phyloP scores from a whole-genome alignment of 2,329 filamentous ascomycete genomes.

The Pseudodiploospora longispora region DNA sequence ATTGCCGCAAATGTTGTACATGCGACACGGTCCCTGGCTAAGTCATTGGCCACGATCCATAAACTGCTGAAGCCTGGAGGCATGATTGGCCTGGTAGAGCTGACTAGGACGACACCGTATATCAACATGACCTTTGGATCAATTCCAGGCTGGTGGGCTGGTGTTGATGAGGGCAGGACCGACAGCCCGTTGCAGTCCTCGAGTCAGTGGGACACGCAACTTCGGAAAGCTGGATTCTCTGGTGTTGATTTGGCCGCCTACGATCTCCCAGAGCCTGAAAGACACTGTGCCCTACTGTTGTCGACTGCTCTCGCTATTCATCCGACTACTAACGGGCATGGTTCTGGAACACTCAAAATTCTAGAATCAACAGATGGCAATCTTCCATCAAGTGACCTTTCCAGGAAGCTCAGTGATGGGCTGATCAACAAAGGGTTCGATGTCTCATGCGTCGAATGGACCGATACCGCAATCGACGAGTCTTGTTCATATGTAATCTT shows the following conservation, averaged over 20 bases:
- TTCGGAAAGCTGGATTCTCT: conserved; percentile 6
- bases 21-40: conserved; percentile 18
- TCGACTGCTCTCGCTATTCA: background rate
- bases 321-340: too few species aligned
- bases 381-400: too few species aligned
- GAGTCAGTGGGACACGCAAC: background rate
- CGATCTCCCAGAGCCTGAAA: conserved; percentile 2
- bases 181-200: conserved; percentile 3
- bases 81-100: conserved; percentile 22
- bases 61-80: conserved; percentile 23
- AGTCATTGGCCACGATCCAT: conserved; percentile 16
- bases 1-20: conserved; percentile 24
- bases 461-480: too few species aligned
- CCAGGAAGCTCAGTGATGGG: too few species aligned
- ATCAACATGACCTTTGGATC: conserved; percentile 4
- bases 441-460: too few species aligned
- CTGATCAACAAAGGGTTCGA: too few species aligned
- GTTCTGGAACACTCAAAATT: too few species aligned
- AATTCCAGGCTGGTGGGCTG: conserved; percentile 4
- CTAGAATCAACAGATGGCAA: too few species aligned
- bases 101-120: conserved; percentile 3
- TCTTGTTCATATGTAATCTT: too few species aligned
- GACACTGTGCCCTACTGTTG: conserved; percentile 1
- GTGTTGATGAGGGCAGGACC: conserved; percentile 1
- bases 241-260: conserved; percentile 3